These are phyloP conservation scores for Rhizophlyctis rosea DNA, from an alignment of 192 early-diverging fungal genomes.

Conservation along the genomic window DNA sequence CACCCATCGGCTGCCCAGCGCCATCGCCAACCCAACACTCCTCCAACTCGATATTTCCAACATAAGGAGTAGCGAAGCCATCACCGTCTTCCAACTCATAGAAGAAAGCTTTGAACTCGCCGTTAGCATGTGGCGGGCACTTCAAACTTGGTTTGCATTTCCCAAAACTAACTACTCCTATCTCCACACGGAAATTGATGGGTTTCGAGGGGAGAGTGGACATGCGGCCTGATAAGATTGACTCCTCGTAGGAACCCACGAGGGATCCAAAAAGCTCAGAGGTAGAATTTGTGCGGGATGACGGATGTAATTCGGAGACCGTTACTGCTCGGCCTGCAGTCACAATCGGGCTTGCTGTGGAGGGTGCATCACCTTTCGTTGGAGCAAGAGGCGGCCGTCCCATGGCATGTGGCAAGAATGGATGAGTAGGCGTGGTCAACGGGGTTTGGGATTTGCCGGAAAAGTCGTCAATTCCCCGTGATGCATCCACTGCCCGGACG, in stretches of 20 bases:
- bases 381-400: too few relatives aligned
- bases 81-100: slow-evolving; percentile 66
- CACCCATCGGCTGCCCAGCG: slow-evolving; percentile 20
- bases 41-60: slow-evolving; percentile 68
- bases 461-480: too few relatives aligned
- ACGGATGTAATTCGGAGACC: not conserved
- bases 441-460: too few relatives aligned
- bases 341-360: too few relatives aligned
- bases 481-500: too few relatives aligned
- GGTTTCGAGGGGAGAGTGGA: slow-evolving; percentile 72
- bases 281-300: not conserved
- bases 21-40: slow-evolving; percentile 8
- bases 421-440: too few relatives aligned
- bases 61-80: slow-evolving; percentile 65
- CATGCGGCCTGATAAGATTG: slow-evolving; percentile 73
- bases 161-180: slow-evolving; percentile 67
- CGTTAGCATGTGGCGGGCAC: slow-evolving; percentile 62
- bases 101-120: slow-evolving; percentile 71
- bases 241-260: slow-evolving; percentile 64
- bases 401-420: too few relatives aligned
- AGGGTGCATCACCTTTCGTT: not conserved
- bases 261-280: slow-evolving; percentile 36
- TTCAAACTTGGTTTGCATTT: slow-evolving; percentile 58
- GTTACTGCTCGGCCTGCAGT: not conserved
- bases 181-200: slow-evolving; percentile 64